phyloP scores from a whole-genome alignment of 1,284 basidiomycete species.

The Puccinia hordei region DNA sequence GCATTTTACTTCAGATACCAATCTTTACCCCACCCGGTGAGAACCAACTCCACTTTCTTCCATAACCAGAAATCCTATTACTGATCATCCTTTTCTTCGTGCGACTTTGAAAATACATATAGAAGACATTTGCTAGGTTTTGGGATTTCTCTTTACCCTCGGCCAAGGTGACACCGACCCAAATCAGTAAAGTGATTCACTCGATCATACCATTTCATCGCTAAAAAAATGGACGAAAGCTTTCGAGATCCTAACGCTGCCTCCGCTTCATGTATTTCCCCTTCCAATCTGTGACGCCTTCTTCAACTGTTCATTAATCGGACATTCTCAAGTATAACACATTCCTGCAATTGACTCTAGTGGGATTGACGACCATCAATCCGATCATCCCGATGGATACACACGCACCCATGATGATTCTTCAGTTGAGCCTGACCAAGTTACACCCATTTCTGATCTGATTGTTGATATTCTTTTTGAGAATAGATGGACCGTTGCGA shows the following conservation, averaged over 20 bases:
- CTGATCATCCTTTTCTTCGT: slow-evolving; percentile 39
- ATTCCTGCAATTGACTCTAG: slow-evolving; percentile 82
- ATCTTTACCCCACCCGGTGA: slow-evolving; percentile 79
- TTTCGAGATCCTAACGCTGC: not conserved
- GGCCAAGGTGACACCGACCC: slow-evolving; percentile 85
- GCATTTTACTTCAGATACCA: slow-evolving; percentile 94
- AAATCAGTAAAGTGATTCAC: slow-evolving; percentile 76
- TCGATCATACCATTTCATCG: not conserved
- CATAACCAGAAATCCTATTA: not conserved
- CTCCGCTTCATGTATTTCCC: not conserved
- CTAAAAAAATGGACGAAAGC: slow-evolving; percentile 51
- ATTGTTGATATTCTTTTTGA: not conserved
- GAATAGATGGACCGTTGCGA: slow-evolving; percentile 76
- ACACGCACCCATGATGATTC: slow-evolving; percentile 64
- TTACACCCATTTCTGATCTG: not conserved
- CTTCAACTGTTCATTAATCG: not conserved
- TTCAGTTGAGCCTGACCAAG: slow-evolving; percentile 63
- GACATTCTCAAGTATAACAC: slow-evolving; percentile 74
- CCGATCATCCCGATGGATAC: slow-evolving; percentile 74
- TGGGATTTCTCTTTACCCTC: slow-evolving; percentile 94
- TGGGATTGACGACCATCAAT: slow-evolving; percentile 81
- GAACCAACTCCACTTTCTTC: slow-evolving; percentile 55
- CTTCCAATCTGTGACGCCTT: not conserved
- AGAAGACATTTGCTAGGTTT: slow-evolving; percentile 89
- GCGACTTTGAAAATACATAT: slow-evolving; percentile 5